Base-by-base conservation (phyloP, 768 basidiomycete genomes). In the Pisolithus marmoratus region DNA sequence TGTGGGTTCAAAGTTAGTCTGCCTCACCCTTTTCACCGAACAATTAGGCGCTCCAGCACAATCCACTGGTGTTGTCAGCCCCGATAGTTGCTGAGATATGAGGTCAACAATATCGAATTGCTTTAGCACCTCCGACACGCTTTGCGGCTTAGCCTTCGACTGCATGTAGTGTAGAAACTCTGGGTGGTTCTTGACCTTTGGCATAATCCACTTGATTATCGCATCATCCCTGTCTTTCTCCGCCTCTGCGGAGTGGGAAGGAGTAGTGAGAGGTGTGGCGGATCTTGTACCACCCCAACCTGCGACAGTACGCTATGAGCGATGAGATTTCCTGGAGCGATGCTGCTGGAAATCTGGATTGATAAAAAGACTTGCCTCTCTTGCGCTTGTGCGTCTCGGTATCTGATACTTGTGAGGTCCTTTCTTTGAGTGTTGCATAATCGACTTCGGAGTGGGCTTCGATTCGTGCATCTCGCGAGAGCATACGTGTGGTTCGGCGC, bases 31-130 rank as follows among this genome's bases (percentile, higher is more conserved):
- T 52, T 76, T 67, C 20, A 86, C 77, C n/a, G 52, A 49, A 19
- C 49, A 58, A 27, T 51, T 62, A 8, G 67, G 66, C 0, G 70
- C 72, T 5, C 65, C 68, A 34, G 67, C 63, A 59, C 69, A 64
- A 48, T 74, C 70, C 20, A 72, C 67, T 0, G 81, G 78, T 6
- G 78, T 72, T 48, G 50, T 61, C 49, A 64, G 65, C 38, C 77
- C 79, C 7, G 67, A 71, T 58, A 72, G 76, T 45, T 71, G 68
- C 46, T 79, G 74, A 27, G 79, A 63, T 63, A 77, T 72, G 29
- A 72, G 62, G 54, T 81, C 74, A 38, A 85, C 73, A 58, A 82
- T 77, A 15, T 61, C 60, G 54, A 81, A 87, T 58, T 79, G 77
- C 37, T 69, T 67, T 50, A 81, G 49, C 29, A 79, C 63, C 38